Evolutionary conservation across 441 rosid species (phyloP).

Genomic region (Populus trichocarpa): DNA sequence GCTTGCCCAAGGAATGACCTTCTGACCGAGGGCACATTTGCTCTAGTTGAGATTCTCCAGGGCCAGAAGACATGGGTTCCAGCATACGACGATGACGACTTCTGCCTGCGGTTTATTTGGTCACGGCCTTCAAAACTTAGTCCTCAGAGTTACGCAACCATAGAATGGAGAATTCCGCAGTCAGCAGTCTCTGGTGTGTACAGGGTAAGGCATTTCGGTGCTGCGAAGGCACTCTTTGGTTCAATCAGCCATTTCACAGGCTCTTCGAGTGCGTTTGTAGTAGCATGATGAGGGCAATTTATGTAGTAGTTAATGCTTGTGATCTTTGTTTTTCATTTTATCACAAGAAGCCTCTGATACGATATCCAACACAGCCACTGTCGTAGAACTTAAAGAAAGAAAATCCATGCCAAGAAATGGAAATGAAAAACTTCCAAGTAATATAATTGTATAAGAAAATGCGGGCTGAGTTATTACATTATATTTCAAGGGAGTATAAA

Average conservation of each 20-base stretch:
- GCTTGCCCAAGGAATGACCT: conserved; percentile 93
- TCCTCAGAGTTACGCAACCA: conserved; percentile 59
- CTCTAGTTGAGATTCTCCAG: conserved; percentile 70
- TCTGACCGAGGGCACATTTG: conserved; percentile 84
- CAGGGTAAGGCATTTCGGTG: conserved; percentile 79
- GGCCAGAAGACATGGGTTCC: conserved; percentile 63
- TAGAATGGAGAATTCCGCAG: conserved; percentile 74
- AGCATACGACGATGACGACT: conserved; percentile 77
- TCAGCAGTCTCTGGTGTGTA: conserved; percentile 65
- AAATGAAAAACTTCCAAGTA: background rate
- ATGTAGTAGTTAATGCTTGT: background rate
- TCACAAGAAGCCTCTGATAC: background rate
- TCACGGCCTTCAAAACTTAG: conserved; percentile 71
- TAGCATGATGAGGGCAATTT: conserved; percentile 8
- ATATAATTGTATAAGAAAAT: background rate
- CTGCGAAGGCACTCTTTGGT: conserved; percentile 62
- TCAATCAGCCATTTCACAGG: conserved; percentile 77
- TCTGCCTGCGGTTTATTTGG: conserved; percentile 81
- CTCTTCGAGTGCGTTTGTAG: conserved; percentile 81
- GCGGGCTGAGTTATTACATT: background rate
- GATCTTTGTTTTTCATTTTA: background rate
- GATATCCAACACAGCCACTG: background rate
- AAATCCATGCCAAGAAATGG: background rate
- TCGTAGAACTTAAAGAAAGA: background rate
- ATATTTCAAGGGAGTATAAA: background rate